phyloP scores from a whole-genome alignment of 2,329 filamentous ascomycete species.

The Arthroderma uncinatum region DNA sequence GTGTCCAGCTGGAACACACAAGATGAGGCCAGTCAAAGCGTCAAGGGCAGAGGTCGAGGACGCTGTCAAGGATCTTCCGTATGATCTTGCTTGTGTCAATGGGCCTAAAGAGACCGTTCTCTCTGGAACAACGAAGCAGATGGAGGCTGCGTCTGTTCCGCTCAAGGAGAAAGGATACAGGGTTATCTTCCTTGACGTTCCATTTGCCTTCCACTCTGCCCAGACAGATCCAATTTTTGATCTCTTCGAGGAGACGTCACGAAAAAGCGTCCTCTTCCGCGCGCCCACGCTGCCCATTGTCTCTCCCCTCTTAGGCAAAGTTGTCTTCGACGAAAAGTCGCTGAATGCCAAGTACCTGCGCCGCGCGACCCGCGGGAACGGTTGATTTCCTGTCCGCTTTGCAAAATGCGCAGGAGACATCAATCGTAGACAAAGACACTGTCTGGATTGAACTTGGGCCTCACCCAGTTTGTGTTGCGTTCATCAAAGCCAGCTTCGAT shows the following conservation, averaged over 20 bases:
- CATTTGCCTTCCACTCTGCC: constrained; percentile 56
- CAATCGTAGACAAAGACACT: constrained; percentile 53
- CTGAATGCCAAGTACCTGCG: constrained; percentile 54
- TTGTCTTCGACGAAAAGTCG: constrained; percentile 46
- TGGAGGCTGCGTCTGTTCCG: constrained; percentile 42
- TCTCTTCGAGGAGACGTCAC: constrained; percentile 46
- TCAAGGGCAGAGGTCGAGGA: constrained; percentile 35
- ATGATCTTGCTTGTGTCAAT: constrained; percentile 59
- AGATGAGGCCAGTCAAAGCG: constrained; percentile 50
- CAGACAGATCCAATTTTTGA: constrained; percentile 55
- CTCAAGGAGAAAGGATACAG: constrained; percentile 47
- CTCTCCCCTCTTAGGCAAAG: constrained; percentile 54
- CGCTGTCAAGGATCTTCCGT: constrained; percentile 39
- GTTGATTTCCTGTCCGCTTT: constrained; percentile 59
- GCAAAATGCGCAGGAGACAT: constrained; percentile 46
- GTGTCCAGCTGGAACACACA: constrained; percentile 56
- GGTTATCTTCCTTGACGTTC: constrained; percentile 50
- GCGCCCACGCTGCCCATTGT: constrained; percentile 53
- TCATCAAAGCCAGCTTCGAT: constrained; percentile 61
- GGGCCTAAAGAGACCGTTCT: constrained; percentile 64
- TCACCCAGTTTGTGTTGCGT: constrained; percentile 56
- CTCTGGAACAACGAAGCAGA: constrained; percentile 49
- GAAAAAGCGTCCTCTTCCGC: constrained; percentile 43
- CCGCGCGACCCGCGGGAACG: constrained; percentile 53
- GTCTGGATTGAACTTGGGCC: constrained; percentile 66